These are phyloP conservation scores for Clarireedia paspali DNA, from an alignment of 2,329 filamentous ascomycete genomes.

Conservation along the genomic window DNA sequence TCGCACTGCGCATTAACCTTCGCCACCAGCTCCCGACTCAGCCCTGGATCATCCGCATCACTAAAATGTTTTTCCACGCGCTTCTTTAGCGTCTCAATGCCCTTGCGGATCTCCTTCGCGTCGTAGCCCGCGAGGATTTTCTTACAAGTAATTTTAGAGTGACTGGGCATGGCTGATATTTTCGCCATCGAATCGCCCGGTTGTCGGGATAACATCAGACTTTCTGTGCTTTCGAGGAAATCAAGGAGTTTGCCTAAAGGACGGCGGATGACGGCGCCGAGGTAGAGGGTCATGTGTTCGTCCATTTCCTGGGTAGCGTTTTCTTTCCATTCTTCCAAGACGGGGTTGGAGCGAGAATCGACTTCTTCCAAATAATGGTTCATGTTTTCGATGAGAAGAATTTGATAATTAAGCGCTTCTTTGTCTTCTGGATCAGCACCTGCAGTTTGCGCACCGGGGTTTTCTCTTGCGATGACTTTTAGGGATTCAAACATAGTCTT, in stretches of 20 bases:
- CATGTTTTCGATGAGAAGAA: constrained; percentile 97
- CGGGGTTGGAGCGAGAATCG: constrained; percentile 62
- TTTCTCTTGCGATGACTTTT: constrained; percentile 82
- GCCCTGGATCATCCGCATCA: constrained; percentile 67
- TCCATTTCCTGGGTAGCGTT: constrained; percentile 70
- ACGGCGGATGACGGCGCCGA: constrained; percentile 79
- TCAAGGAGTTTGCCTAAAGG: constrained; percentile 87
- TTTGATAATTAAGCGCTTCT: constrained; percentile 94
- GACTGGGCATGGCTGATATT: constrained; percentile 74
- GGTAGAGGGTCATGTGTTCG: constrained; percentile 83
- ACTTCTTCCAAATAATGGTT: constrained; percentile 94
- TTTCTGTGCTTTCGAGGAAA: constrained; percentile 83
- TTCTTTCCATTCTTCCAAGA: constrained; percentile 76
- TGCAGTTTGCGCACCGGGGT: constrained; percentile 40
- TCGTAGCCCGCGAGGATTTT: constrained; percentile 79
- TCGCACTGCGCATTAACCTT: constrained; percentile 55
- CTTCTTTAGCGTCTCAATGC: constrained; percentile 83
- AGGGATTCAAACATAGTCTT: constrained; percentile 96
- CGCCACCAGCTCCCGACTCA: constrained; percentile 42
- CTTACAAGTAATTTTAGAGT: constrained; percentile 75
- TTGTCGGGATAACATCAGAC: constrained; percentile 50
- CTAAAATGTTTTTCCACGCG: constrained; percentile 97
- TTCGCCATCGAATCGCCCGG: constrained; percentile 50
- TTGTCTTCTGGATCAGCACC: constrained; percentile 74
- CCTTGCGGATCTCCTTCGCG: constrained; percentile 75